These are phyloP conservation scores for Leishmania major DNA, from an alignment of 208 protist genomes.

Conservation along the genomic window DNA sequence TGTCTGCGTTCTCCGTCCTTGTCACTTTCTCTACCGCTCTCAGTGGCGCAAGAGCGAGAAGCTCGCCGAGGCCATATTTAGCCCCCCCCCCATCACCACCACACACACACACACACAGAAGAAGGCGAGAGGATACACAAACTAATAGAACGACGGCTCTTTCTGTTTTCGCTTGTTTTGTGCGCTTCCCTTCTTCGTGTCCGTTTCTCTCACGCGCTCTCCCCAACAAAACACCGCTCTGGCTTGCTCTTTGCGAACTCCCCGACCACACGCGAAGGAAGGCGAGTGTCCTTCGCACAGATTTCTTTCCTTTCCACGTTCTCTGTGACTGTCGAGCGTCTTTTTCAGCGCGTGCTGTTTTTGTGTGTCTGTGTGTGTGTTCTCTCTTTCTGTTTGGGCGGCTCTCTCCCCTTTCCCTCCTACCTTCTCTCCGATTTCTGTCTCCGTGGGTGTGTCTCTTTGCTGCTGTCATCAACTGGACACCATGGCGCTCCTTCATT, in stretches of 20 bases:
- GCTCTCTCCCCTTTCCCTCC: not conserved
- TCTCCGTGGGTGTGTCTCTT: not conserved
- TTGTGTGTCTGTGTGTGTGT: no score
- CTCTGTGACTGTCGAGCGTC: not conserved
- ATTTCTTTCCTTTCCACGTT: not conserved
- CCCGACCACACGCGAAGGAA: not conserved
- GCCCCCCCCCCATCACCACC: not conserved
- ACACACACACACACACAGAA: no score
- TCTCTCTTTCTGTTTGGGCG: not conserved
- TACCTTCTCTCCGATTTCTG: not conserved
- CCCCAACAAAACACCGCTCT: not conserved
- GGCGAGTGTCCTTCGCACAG: not conserved
- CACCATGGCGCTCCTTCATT: slow-evolving; percentile 1
- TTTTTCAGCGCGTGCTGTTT: not conserved
- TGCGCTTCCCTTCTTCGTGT: not conserved
- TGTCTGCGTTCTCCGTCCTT: not conserved
- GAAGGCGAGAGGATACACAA: not conserved
- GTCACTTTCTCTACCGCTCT: not conserved
- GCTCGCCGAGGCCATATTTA: not conserved
- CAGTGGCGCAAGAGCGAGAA: not conserved
- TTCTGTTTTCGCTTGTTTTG: not conserved
- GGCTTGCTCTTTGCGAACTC: not conserved
- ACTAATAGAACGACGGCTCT: not conserved
- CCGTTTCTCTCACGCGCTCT: not conserved
- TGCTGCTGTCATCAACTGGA: not conserved